Evolutionary conservation across 2,329 filamentous ascomycete species (phyloP).

Genomic region (Simplicillium sp.): DNA sequence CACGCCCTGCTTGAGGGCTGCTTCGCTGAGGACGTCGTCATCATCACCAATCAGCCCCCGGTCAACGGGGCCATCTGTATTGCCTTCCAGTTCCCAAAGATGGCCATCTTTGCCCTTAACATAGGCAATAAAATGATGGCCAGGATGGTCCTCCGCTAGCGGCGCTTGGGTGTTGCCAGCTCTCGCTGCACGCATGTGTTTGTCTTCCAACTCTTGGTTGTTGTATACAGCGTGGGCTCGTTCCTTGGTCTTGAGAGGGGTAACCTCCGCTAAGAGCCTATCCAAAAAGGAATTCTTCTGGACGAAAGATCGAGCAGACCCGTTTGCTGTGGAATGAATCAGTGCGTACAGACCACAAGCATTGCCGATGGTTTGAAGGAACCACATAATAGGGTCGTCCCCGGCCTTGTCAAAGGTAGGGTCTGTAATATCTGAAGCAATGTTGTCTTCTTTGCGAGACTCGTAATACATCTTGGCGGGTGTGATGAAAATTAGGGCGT

Average conservation of each 20-base stretch:
- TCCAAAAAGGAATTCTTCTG: slow-evolving; percentile 43
- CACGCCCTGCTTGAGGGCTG: slow-evolving; percentile 54
- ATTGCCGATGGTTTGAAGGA: slow-evolving; percentile 75
- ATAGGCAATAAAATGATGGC: slow-evolving; percentile 76
- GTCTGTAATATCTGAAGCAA: slow-evolving; percentile 11
- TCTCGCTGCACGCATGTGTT: slow-evolving; percentile 60
- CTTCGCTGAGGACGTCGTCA: slow-evolving; percentile 57
- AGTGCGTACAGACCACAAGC: slow-evolving; percentile 74
- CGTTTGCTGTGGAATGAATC: slow-evolving; percentile 65
- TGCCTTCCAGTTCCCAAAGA: slow-evolving; percentile 75
- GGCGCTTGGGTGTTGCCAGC: slow-evolving; percentile 60
- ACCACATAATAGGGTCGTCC: slow-evolving; percentile 66
- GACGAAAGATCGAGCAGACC: slow-evolving; percentile 47
- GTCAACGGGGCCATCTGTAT: slow-evolving; percentile 63
- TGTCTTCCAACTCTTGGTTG: slow-evolving; percentile 58
- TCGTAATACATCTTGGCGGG: slow-evolving; percentile 45
- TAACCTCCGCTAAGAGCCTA: slow-evolving; percentile 50
- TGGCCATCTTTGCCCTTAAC: slow-evolving; percentile 55
- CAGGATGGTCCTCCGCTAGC: slow-evolving; percentile 47
- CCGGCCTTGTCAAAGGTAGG: slow-evolving; percentile 22
- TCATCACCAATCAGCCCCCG: slow-evolving; percentile 43
- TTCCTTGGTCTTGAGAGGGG: slow-evolving; percentile 46
- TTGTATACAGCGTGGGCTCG: slow-evolving; percentile 65
- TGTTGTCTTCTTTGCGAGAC: slow-evolving; percentile 19
- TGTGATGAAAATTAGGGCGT: slow-evolving; percentile 73